Conservation (phyloP, 139 green algal species). For the Picocystis salinarum region DNA sequence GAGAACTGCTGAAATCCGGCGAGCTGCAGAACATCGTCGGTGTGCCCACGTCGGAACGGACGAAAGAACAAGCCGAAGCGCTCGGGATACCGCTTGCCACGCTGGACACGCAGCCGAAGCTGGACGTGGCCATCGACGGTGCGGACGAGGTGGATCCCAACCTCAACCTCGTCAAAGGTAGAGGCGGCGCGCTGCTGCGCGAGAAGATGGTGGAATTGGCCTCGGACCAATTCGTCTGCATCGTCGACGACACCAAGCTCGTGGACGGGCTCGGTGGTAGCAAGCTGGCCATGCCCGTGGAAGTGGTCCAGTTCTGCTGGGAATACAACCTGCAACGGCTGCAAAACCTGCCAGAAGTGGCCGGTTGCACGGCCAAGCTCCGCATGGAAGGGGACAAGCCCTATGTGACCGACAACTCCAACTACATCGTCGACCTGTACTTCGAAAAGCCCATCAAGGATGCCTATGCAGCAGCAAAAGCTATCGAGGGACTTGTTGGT, state of each 20-base stretch:
- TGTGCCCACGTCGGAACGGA: constrained; percentile 82
- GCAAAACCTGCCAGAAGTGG: constrained; percentile 14
- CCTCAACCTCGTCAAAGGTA: constrained; percentile 94
- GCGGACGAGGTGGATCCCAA: constrained; percentile 92
- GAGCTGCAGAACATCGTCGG: constrained; percentile 87
- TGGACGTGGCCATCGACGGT: constrained; percentile 96
- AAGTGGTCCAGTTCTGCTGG: constrained; percentile 97
- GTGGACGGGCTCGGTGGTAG: constrained; percentile 53
- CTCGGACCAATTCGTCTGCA: constrained; percentile 90
- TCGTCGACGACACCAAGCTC: constrained; percentile 97
- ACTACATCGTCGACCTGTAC: constrained; percentile 99
- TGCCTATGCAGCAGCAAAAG: constrained; percentile 45
- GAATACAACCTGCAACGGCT: constrained; percentile 44
- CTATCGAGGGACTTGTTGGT: constrained; percentile 64
- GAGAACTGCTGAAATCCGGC: constrained; percentile 64
- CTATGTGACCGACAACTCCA: constrained; percentile 97
- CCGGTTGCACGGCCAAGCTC: constrained; percentile 69
- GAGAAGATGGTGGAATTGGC: constrained; percentile 99
- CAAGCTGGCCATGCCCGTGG: constrained; percentile 88
- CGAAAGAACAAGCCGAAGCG: constrained; percentile 67
- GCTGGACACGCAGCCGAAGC: constrained; percentile 75
- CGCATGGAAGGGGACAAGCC: constrained; percentile 80
- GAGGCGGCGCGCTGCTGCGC: constrained; percentile 84
- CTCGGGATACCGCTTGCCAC: constrained; percentile 92
- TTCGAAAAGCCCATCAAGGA: constrained; percentile 66